Conservation (phyloP, 179 eudicot species). For the Patellifolia procumbens region DNA sequence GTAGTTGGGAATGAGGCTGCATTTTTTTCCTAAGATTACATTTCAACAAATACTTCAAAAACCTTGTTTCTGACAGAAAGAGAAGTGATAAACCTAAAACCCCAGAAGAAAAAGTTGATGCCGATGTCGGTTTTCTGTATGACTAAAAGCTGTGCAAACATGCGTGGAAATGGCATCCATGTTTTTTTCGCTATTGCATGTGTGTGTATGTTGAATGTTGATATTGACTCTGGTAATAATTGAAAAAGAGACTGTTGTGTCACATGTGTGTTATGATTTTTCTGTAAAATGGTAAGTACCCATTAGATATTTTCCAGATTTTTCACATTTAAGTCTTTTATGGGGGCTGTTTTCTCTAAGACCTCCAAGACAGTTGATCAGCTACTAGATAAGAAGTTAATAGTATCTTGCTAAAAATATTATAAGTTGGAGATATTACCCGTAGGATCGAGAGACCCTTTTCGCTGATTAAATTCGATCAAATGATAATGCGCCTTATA, state of each 20-base stretch:
- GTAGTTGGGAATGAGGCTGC: background rate
- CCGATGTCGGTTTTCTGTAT: background rate
- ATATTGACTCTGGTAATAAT: background rate
- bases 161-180: background rate
- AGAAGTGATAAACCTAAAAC: background rate
- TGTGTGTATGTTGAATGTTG: background rate
- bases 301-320: too few relatives aligned
- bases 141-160: background rate
- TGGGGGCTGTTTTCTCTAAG: too few relatives aligned
- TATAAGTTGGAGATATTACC: too few relatives aligned
- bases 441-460: too few relatives aligned
- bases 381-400: too few relatives aligned
- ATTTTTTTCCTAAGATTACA: too few relatives aligned
- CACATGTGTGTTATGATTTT: background rate
- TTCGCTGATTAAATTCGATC: too few relatives aligned
- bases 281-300: background rate
- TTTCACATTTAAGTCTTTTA: too few relatives aligned
- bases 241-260: background rate
- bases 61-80: background rate
- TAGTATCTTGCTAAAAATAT: too few relatives aligned
- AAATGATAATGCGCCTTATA: too few relatives aligned
- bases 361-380: too few relatives aligned
- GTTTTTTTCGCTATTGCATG: background rate
- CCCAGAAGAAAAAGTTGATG: background rate
- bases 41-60: too few relatives aligned